phyloP scores from a whole-genome alignment of 2,329 filamentous ascomycete genomes.

The Daldinia sp. region DNA sequence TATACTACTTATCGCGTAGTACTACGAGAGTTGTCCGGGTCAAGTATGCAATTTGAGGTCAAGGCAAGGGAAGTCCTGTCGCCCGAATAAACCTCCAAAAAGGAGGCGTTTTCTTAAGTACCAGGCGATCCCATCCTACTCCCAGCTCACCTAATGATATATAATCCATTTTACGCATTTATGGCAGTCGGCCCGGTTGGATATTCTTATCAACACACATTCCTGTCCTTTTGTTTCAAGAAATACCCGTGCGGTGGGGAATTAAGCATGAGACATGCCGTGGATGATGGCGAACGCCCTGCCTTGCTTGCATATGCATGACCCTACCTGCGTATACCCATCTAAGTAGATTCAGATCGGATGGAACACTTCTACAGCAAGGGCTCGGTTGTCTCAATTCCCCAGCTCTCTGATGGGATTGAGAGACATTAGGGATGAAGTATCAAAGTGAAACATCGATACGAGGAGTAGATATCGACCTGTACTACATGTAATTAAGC shows the following conservation, averaged over 20 bases:
- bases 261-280: not conserved
- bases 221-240: not conserved
- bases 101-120: not conserved
- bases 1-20: not conserved
- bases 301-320: not conserved
- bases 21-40: not conserved
- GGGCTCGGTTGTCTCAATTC: not conserved
- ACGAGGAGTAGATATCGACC: not conserved
- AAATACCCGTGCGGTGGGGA: not conserved
- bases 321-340: not conserved
- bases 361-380: not conserved
- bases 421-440: not conserved
- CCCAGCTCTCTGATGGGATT: not conserved
- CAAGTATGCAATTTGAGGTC: not conserved
- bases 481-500: not conserved
- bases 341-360: not conserved
- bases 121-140: slow-evolving; percentile 3
- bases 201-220: not conserved
- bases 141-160: not conserved
- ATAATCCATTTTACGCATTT: not conserved
- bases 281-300: not conserved
- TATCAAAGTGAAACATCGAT: not conserved
- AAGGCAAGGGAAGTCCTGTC: slow-evolving; percentile 1
- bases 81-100: not conserved
- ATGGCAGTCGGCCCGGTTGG: not conserved